Base-by-base conservation (phyloP, 106 monocot genomes). In the Dioscorea alata region DNA sequence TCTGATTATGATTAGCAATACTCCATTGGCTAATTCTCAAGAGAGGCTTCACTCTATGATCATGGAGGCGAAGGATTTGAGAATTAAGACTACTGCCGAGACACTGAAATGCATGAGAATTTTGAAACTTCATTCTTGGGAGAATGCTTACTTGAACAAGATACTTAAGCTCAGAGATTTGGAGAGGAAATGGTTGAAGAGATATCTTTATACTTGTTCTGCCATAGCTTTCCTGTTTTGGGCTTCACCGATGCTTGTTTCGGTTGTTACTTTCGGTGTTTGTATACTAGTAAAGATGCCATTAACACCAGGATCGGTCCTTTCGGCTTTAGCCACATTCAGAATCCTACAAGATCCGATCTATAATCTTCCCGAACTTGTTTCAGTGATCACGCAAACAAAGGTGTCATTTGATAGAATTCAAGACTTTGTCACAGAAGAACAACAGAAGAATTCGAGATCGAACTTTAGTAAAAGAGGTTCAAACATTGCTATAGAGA, bases 351-450 rank as follows among this genome's bases (percentile, higher is more conserved):
- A 90, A 63, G 94, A 91, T 13, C 94, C 94, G 12, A 94, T 90
- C 49, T 94, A 88, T 73, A 90, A 94, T 25, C 83, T 94, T 48
- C 94, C 94, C 0, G 94, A 94, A 66, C 85, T 94, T n/a, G 68
- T 90, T 21, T 76, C 83, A 4, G 73, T 85, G 78, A 68, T 87
- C 7, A 81, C 79, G 22, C 94, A 94, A 66, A 85, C 88, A n/a
- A 94, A 91, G 23, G 90, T 94, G 19, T 90, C 94, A 0, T 65
- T 85, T 0, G 79, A 90, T 71, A 71, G 94, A 73, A 79, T 94
- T 12, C 81, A 88, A 49, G 77, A 79, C 18, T 87, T 82, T 77
- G 66, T 91, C 6, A 73, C 64, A 67, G 77, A 77, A 25, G 85
- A 83, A 2, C 13, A 66, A 0, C 63, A 82, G 20, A 61, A 69